phyloP scores from a whole-genome alignment of 352 stramenopile species.

The Phytophthora chlamydospora region DNA sequence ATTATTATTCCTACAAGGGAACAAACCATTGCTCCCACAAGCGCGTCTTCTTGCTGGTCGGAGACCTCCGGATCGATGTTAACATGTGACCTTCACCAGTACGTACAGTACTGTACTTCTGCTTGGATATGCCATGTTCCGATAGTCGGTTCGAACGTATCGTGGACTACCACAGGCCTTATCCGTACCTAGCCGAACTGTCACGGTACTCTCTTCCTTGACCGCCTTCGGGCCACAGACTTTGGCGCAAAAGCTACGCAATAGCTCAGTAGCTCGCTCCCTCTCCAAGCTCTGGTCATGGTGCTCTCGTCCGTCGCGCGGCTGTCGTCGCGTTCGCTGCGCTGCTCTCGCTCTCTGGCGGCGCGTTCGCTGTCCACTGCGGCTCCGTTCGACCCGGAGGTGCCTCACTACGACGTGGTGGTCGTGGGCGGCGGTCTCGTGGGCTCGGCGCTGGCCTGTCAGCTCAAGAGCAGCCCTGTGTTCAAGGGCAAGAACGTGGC shows the following conservation, averaged over 20 bases:
- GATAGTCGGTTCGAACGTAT: too few species aligned
- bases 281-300: slow-evolving; percentile 21
- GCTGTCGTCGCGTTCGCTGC: slow-evolving; percentile 30
- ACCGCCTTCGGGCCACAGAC: slow-evolving; percentile 36
- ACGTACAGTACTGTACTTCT: too few species aligned
- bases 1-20: slow-evolving; percentile 38
- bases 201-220: slow-evolving; percentile 8
- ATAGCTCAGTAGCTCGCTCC: slow-evolving; percentile 5
- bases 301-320: slow-evolving; percentile 34
- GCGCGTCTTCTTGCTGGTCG: too few species aligned
- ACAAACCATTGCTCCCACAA: slow-evolving; percentile 5
- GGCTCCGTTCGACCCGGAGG: slow-evolving; percentile 35
- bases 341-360: slow-evolving; percentile 14
- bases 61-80: too few species aligned
- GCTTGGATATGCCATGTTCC: too few species aligned
- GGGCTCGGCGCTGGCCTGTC: slow-evolving; percentile 78
- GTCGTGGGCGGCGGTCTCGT: slow-evolving; percentile 87
- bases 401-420: slow-evolving; percentile 78
- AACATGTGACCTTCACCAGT: too few species aligned
- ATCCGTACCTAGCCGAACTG: slow-evolving; percentile 14
- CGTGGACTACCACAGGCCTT: too few species aligned
- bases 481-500: slow-evolving; percentile 84
- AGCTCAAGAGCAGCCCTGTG: slow-evolving; percentile 77
- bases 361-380: slow-evolving; percentile 28
- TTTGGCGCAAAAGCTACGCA: slow-evolving; percentile 32